phyloP scores from a whole-genome alignment of 306 rosid species.

The Casuarina cunninghamiana region DNA sequence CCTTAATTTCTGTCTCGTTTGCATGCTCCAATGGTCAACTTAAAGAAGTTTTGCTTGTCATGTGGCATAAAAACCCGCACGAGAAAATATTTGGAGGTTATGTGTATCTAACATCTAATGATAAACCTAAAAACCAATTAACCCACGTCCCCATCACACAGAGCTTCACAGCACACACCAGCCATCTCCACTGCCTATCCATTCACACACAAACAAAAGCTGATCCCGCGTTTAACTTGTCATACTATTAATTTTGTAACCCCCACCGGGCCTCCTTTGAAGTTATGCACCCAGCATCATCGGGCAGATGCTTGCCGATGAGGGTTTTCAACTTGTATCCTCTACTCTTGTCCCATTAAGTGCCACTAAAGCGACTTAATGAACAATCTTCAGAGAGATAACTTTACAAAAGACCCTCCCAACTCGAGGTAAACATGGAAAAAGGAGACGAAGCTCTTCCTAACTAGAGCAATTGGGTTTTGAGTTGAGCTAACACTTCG shows the following conservation, averaged over 20 bases:
- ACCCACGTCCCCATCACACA: not conserved
- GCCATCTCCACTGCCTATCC: not conserved
- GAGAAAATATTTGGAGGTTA: conserved; percentile 1
- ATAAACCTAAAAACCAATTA: not conserved
- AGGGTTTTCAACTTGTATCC: not conserved
- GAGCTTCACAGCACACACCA: not conserved
- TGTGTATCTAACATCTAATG: not conserved
- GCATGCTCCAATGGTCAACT: not conserved
- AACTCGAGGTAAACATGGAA: not conserved
- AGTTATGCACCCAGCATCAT: not conserved
- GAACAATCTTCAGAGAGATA: not conserved
- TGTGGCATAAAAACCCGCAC: not conserved
- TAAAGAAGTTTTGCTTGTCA: not conserved
- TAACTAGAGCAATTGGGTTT: not conserved
- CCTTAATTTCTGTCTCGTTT: not conserved
- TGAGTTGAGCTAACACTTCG: not conserved
- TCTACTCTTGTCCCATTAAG: not conserved
- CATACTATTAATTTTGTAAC: not conserved
- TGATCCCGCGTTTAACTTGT: not conserved
- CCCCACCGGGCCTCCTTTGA: not conserved
- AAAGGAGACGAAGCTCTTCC: not conserved
- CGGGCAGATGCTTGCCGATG: not conserved
- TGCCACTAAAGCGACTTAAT: not conserved
- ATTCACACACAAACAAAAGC: not conserved
- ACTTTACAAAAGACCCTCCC: not conserved